These are phyloP conservation scores for Solanum aculeatissimum DNA, from an alignment of 305 asterid genomes.

Conservation along the genomic window DNA sequence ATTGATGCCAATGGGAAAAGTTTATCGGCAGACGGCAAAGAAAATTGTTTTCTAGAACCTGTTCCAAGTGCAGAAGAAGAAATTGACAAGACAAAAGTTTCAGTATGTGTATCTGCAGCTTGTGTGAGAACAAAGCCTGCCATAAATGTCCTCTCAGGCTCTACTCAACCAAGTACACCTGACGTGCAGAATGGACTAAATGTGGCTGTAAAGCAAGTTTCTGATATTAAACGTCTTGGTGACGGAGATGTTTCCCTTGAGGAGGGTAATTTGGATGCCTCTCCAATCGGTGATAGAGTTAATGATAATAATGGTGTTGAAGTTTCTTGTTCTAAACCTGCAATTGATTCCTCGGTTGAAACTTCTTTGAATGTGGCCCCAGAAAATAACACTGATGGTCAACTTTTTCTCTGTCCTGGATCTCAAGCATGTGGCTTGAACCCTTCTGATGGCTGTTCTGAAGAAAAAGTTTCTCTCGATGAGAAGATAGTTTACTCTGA, in stretches of 20 bases:
- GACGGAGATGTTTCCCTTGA: neutral
- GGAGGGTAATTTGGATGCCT: neutral
- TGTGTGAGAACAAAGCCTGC: neutral
- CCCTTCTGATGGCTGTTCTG: neutral
- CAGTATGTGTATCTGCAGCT: neutral
- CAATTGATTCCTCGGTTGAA: neutral
- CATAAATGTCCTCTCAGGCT: neutral
- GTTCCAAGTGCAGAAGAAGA: neutral
- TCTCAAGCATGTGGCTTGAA: neutral
- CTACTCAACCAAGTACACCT: neutral
- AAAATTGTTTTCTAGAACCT: neutral
- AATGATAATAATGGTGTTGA: neutral
- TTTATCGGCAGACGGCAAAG: neutral
- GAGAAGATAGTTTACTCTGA: neutral
- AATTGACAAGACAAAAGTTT: neutral
- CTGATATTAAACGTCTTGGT: conserved; percentile 2
- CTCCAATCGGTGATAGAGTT: conserved; percentile 1
- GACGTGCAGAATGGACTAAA: neutral
- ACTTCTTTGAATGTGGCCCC: neutral
- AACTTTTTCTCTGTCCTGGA: neutral
- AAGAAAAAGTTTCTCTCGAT: neutral
- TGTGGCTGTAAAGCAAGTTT: conserved; percentile 1
- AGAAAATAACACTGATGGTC: neutral
- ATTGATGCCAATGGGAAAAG: neutral
- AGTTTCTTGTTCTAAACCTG: neutral